phyloP scores from a whole-genome alignment of 2,329 filamentous ascomycete genomes.

The Pseudogymnoascus sp. region DNA sequence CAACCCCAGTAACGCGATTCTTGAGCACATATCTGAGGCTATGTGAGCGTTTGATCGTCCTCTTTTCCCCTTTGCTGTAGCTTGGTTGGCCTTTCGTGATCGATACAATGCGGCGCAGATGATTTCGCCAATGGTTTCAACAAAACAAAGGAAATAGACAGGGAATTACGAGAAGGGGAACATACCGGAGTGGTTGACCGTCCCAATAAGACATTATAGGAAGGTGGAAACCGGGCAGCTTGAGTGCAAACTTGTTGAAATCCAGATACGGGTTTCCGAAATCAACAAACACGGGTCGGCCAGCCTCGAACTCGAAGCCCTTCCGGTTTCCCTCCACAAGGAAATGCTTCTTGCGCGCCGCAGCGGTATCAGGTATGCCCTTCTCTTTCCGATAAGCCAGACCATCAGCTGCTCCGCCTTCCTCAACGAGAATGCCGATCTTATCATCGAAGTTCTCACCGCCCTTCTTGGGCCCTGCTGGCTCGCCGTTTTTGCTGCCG shows the following conservation, averaged over 20 bases:
- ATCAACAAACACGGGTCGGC: conserved; percentile 45
- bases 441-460: conserved; percentile 34
- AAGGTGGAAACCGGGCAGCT: conserved; percentile 64
- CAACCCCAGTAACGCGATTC: conserved; percentile 63
- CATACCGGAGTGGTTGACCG: conserved; percentile 67
- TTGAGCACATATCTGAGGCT: conserved; percentile 87
- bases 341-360: conserved; percentile 54
- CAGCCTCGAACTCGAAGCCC: conserved; percentile 49
- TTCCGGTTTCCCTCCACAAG: conserved; percentile 42
- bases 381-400: conserved; percentile 37
- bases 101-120: conserved; percentile 1
- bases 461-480: conserved; percentile 22
- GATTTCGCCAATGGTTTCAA: neutral
- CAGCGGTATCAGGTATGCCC: conserved; percentile 46
- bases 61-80: conserved; percentile 25
- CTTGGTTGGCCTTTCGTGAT: conserved; percentile 1
- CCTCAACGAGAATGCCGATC: conserved; percentile 52
- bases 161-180: conserved; percentile 17
- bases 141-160: neutral
- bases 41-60: conserved; percentile 58
- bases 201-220: conserved; percentile 75
- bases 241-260: conserved; percentile 69
- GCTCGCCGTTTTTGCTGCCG: conserved; percentile 36
- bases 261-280: conserved; percentile 93
- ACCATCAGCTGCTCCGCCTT: conserved; percentile 57